Evolutionary conservation across 495 filamentous ascomycete species (phyloP).

Genomic region (Sordaria brevicollis): DNA sequence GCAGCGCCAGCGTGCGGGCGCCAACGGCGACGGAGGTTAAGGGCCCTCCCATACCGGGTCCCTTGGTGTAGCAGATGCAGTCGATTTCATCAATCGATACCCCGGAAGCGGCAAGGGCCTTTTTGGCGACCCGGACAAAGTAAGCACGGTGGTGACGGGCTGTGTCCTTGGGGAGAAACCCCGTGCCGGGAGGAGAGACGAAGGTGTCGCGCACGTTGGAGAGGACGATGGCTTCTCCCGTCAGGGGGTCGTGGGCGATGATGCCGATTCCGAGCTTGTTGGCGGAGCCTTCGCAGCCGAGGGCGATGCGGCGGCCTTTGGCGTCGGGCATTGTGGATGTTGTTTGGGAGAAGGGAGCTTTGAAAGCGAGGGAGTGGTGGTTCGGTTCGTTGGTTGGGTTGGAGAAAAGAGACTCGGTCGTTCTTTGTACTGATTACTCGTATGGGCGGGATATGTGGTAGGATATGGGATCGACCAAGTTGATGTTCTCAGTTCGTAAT

Average conservation of each 20-base stretch:
- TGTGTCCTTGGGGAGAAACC: conserved; percentile 94
- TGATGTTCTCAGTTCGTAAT: no score
- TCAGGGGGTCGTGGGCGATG: conserved; percentile 62
- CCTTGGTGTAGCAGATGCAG: conserved; percentile 92
- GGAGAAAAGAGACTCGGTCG: not conserved
- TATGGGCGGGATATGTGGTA: no score
- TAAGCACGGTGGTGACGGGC: conserved; percentile 81
- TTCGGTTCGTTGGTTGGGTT: not conserved
- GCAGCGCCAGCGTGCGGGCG: conserved; percentile 67
- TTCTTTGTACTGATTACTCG: no score
- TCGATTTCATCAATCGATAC: conserved; percentile 56
- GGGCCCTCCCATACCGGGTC: conserved; percentile 93
- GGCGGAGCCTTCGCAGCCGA: conserved; percentile 93
- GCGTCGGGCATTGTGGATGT: conserved; percentile 3
- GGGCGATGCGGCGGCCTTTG: conserved; percentile 47
- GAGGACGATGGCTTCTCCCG: conserved; percentile 61
- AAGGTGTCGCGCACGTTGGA: conserved; percentile 94
- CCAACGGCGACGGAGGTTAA: conserved; percentile 81
- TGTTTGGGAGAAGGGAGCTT: not conserved
- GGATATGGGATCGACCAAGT: no score
- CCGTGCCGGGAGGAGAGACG: conserved; percentile 80
- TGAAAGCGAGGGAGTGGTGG: not conserved
- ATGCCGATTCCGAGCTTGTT: conserved; percentile 96
- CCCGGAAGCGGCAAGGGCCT: conserved; percentile 60
- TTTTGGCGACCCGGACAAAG: conserved; percentile 70